A percentile compares a stretch with the other conserved stretches of the same genome.
phyloP scores from a whole-genome alignment of 768 basidiomycete species.

The Naganishia onofrii region DNA sequence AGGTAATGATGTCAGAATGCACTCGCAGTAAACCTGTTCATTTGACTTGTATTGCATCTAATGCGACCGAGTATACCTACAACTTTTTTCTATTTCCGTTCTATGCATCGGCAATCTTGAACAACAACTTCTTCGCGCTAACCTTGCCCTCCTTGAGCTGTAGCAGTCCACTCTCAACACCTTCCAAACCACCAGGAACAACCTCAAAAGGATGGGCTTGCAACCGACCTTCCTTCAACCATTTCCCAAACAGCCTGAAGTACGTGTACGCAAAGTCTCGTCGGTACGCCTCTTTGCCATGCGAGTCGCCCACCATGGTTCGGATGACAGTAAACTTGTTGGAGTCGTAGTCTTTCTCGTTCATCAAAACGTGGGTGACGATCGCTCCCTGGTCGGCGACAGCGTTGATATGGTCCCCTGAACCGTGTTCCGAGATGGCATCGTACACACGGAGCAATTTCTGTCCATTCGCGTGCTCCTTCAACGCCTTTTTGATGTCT shows the following conservation, averaged over 20 bases:
- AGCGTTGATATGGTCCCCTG: slow-evolving; percentile 10
- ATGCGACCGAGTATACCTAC: not conserved
- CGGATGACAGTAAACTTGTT: slow-evolving; percentile 15
- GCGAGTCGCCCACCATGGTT: slow-evolving; percentile 24
- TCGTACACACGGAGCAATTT: slow-evolving; percentile 21
- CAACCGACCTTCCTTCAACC: slow-evolving; percentile 15
- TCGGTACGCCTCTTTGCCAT: not conserved
- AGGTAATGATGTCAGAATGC: too few relatives aligned
- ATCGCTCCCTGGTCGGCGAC: slow-evolving; percentile 7
- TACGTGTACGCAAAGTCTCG: slow-evolving; percentile 27
- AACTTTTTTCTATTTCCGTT: not conserved
- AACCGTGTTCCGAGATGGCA: slow-evolving; percentile 20
- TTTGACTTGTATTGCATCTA: too few relatives aligned
- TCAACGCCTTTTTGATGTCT: slow-evolving; percentile 26
- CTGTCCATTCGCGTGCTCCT: slow-evolving; percentile 5
- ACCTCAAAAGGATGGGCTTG: slow-evolving; percentile 26
- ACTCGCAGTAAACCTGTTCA: too few relatives aligned
- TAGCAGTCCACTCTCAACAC: slow-evolving; percentile 11
- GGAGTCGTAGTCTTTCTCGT: slow-evolving; percentile 2
- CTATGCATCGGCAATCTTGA: slow-evolving; percentile 33
- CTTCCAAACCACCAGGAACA: slow-evolving; percentile 18
- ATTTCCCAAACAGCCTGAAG: slow-evolving; percentile 13
- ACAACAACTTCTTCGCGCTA: slow-evolving; percentile 40
- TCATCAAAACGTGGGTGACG: slow-evolving; percentile 13
- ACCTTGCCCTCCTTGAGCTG: slow-evolving; percentile 36